phyloP scores from a whole-genome alignment of 768 basidiomycete species.

The Astraeus odoratus region DNA sequence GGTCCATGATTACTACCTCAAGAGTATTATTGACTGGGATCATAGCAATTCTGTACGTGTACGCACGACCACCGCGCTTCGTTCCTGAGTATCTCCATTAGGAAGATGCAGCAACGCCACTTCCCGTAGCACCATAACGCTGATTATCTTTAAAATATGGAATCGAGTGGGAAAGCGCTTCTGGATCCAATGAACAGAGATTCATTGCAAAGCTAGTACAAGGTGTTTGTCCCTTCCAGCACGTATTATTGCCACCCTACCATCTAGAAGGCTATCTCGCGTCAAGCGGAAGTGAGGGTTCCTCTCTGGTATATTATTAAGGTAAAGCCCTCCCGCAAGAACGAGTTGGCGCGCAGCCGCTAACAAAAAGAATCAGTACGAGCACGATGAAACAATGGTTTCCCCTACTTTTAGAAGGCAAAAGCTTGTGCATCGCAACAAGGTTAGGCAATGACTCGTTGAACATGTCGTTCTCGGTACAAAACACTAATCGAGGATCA shows the following conservation, averaged over 20 bases:
- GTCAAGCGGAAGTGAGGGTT: conserved; percentile 40
- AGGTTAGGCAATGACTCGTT: conserved; percentile 54
- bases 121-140: background rate
- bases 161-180: no score
- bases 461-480: conserved; percentile 45
- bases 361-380: conserved; percentile 22
- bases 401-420: conserved; percentile 56
- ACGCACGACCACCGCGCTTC: no score
- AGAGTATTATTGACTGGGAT: no score
- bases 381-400: background rate
- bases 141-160: no score
- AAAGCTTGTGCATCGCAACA: conserved; percentile 49
- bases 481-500: conserved; percentile 58
- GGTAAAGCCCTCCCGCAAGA: conserved; percentile 58
- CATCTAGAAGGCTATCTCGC: conserved; percentile 48
- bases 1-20: no score
- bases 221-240: conserved; percentile 69
- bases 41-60: no score
- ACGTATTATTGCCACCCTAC: conserved; percentile 55
- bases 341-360: conserved; percentile 62
- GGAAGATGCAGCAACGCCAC: no score
- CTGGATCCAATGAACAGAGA: conserved; percentile 7
- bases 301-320: conserved; percentile 57
- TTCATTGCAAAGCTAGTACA: conserved; percentile 39
- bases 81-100: no score